Base-by-base conservation (phyloP, 2,329 filamentous ascomycete species). In the Paraphoma chrysanthemicola region DNA sequence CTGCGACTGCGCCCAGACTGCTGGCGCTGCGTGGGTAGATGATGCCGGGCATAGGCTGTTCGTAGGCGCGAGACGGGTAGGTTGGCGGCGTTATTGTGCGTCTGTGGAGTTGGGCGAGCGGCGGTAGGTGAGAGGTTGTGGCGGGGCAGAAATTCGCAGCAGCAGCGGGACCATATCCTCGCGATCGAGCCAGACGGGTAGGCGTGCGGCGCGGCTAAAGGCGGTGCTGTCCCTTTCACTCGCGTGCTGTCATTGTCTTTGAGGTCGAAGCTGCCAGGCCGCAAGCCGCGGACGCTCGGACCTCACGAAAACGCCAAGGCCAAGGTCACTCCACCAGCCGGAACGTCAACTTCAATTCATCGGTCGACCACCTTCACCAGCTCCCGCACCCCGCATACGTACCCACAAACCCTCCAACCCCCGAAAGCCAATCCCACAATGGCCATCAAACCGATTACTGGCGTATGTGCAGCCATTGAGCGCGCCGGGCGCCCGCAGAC, bases 381-480 rank as follows among this genome's bases (percentile, higher is more conserved):
- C 68, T 65, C 61, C 66, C 59, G 62, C 52, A 60, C 59, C 56
- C 70, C 66, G 60, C 70, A 65, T 47, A 51, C 63, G 64, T 65
- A 57, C 60, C 64, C 56, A 63, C 65, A 63, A 68, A 61, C 71
- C 69, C 69, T 68, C 65, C 68, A 53, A 67, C 66, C 66, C 54
- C 51, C 60, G 53, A 57, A 63, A 61, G 56, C 46, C 59, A 44
- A 67, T 44, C 56, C 56, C 66, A 63, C 63, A 67, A 80, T 80
- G 78, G 75, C 75, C 59, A 64, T 82, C 70, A 82, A 82, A 77
- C 80, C 80, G 62, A 82, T 83, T 67, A 82, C 80, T 61, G 81
- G 81, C 68, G 80, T 82, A 81, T 57, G 80, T 77, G 44, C 30
- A 68, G 59, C 66, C 71, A 79, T 74, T 75, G 72, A 57, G 62